Base-by-base conservation (phyloP, 257 asterid genomes). In the Solanum sitiens region DNA sequence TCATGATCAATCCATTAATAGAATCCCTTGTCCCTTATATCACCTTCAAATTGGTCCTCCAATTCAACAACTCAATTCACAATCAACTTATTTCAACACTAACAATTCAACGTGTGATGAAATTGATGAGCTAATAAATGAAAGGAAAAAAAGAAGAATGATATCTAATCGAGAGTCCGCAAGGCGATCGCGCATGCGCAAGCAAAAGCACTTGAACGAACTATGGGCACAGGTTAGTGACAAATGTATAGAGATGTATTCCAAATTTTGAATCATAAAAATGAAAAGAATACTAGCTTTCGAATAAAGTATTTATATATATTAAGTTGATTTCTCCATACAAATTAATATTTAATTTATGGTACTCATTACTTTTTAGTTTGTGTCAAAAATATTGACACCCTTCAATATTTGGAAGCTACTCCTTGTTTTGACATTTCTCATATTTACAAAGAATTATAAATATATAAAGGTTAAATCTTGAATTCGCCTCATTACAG, bases 141-240 rank as follows among this genome's bases (percentile, higher is more conserved):
- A 95, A 89, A 90, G 99, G 90, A 96, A 95, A 88, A 94, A 94
- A n/a, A 89, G 98, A 65, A 89, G 99, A 85, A 96, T 96, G 98
- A 94, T 96, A 33, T 95, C 99, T 6, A 96, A 96, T 90, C 83
- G 98, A 71, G 98, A 96, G 83, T 96, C 98, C 0, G 99, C 99
- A 4, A 87, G 99, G 11, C n/a, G 99, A 21, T 96, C 99, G 9
- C 98, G 98, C 84, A 96, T 96, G 99, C 95, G 99, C n/a, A 96
- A 96, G 87, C 99, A 95, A 82, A 96, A 93, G 91, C 99, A 95
- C 86, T 88, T 96, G 86, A 98, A 95, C 44, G 98, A 94, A 91
- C 98, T 96, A 1, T 94, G 98, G 96, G 93, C 98, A 2, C 99
- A 94, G 89, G 96, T 96, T 11, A 90, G 84, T 44, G 39, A 37